phyloP scores from a whole-genome alignment of 208 protist species.

The Angomonas ambiguus region DNA sequence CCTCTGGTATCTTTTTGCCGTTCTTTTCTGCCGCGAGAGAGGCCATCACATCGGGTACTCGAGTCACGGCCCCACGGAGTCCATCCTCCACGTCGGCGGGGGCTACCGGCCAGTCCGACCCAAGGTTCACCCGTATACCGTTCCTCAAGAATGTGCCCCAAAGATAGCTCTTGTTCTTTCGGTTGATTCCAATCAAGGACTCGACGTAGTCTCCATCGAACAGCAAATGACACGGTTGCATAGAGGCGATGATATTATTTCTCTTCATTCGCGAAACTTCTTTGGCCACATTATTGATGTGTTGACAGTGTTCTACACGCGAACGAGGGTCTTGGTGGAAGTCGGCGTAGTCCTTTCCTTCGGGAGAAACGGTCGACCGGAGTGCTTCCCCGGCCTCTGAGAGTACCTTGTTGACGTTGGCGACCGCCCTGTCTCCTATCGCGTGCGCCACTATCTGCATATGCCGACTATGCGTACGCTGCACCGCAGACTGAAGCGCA shows the following conservation, averaged over 20 bases:
- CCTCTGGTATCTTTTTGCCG: conserved; percentile 1
- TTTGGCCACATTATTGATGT: conserved; percentile 34
- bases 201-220: conserved; percentile 60
- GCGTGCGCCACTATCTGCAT: conserved; percentile 56
- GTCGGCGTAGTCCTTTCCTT: not conserved
- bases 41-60: conserved; percentile 52
- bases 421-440: conserved; percentile 56
- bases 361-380: conserved; percentile 10
- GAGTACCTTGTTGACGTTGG: conserved; percentile 42
- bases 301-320: conserved; percentile 67
- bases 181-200: conserved; percentile 26
- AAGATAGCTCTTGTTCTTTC: conserved; percentile 41
- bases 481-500: conserved; percentile 27
- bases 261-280: conserved; percentile 37
- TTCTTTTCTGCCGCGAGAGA: conserved; percentile 31
- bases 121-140: conserved; percentile 33
- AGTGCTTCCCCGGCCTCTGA: conserved; percentile 18
- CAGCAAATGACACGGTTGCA: conserved; percentile 64
- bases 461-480: conserved; percentile 18
- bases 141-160: conserved; percentile 39
- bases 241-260: conserved; percentile 55
- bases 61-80: conserved; percentile 50
- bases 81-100: conserved; percentile 39
- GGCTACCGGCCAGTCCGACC: conserved; percentile 67
- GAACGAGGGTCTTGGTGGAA: conserved; percentile 39